Conservation (phyloP, 495 filamentous ascomycete genomes). For the Schizothecium vesticola region DNA sequence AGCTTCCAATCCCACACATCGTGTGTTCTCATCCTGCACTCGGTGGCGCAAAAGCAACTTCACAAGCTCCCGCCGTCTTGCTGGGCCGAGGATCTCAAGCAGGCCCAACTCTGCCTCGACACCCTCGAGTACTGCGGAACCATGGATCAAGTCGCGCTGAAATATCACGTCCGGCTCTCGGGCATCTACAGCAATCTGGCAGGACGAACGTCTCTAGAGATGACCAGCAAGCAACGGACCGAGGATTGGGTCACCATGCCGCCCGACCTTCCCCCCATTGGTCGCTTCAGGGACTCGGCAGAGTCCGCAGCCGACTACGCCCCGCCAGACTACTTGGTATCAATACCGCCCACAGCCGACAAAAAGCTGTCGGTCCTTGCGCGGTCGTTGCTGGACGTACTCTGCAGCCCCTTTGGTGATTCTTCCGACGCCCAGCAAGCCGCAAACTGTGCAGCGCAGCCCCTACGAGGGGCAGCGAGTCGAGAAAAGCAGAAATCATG, state of each 20-base stretch:
- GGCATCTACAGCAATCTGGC: constrained; percentile 17
- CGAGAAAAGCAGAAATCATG: not conserved
- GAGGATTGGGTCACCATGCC: constrained; percentile 21
- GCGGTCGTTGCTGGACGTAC: not conserved
- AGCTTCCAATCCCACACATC: constrained; percentile 32
- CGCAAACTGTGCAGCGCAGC: not conserved
- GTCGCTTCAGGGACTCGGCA: not conserved
- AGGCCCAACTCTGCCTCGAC: constrained; percentile 20
- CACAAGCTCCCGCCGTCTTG: constrained; percentile 17
- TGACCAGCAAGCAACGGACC: not conserved
- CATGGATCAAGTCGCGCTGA: constrained; percentile 20
- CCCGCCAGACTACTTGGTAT: constrained; percentile 15
- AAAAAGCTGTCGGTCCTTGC: not conserved
- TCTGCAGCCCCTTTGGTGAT: not conserved
- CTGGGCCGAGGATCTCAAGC: constrained; percentile 24
- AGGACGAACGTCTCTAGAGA: not conserved
- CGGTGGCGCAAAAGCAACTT: constrained; percentile 25
- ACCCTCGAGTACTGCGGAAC: constrained; percentile 22
- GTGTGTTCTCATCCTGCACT: constrained; percentile 26
- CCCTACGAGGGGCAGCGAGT: not conserved
- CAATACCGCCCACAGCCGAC: not conserved
- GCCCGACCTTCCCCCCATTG: constrained; percentile 8
- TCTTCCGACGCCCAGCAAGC: not conserved
- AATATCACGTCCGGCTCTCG: constrained; percentile 19
- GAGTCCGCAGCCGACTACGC: not conserved